A percentile compares a stretch with the other conserved stretches of the same genome.
These are phyloP conservation scores for Fusarium sp. DNA, from an alignment of 2,329 filamentous ascomycete genomes.

Conservation along the genomic window DNA sequence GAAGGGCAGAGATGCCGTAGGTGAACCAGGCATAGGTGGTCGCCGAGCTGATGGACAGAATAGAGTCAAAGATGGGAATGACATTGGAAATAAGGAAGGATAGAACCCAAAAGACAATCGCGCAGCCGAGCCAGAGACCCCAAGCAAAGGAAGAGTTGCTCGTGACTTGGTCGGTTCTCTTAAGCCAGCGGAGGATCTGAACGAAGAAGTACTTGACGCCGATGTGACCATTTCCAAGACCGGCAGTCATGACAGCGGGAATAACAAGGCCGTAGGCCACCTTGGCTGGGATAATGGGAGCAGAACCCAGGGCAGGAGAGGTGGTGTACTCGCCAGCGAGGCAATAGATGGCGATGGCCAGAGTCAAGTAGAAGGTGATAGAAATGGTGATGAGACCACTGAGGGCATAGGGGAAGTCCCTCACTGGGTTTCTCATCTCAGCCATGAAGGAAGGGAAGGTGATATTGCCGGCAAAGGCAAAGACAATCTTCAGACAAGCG, in stretches of 20 bases:
- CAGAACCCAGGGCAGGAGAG: constrained; percentile 28
- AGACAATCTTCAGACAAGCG: constrained; percentile 22
- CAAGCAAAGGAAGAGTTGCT: constrained; percentile 27
- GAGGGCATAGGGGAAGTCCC: constrained; percentile 27
- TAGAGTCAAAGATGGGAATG: constrained; percentile 38
- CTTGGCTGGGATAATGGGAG: constrained; percentile 24
- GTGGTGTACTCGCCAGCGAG: constrained; percentile 28
- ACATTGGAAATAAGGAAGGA: constrained; percentile 35
- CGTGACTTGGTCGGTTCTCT: not conserved
- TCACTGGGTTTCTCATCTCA: constrained; percentile 30
- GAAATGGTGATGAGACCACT: constrained; percentile 14
- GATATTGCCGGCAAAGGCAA: constrained; percentile 33
- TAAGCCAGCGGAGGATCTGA: not conserved
- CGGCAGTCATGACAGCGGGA: constrained; percentile 28
- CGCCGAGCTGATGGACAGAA: constrained; percentile 29
- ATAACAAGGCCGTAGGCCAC: constrained; percentile 34
- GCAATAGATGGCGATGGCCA: constrained; percentile 28
- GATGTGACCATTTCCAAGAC: constrained; percentile 30
- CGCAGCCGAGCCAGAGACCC: constrained; percentile 32
- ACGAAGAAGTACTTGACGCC: constrained; percentile 29
- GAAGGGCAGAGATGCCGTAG: constrained; percentile 20
- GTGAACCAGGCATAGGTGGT: constrained; percentile 34
- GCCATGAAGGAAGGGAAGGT: constrained; percentile 32
- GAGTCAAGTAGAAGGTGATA: constrained; percentile 21
- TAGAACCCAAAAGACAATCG: constrained; percentile 27